Base-by-base conservation (phyloP, 148 eudicot species). In the Camellia granthamiana region DNA sequence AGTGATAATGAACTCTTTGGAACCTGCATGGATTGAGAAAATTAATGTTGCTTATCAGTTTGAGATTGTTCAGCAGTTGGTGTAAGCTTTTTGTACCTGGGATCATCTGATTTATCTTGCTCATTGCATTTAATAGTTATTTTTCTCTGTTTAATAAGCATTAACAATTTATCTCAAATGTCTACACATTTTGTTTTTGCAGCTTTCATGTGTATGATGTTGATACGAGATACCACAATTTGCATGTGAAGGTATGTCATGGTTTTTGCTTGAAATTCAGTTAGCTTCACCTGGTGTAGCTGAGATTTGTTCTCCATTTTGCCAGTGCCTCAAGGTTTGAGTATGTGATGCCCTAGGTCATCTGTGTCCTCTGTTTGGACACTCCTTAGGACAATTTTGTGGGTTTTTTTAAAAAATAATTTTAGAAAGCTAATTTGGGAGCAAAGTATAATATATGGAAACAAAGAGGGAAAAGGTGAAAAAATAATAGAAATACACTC, bases 151-250 rank as follows among this genome's bases (percentile, higher is more conserved):
- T 3, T 6, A 30, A 30, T 30, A 30, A 30, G 38, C 38, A 43
- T 63, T 52, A 73, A 41, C 44, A 56, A 78, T 59, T 42, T 75
- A n/a, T 85, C 23, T 74, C 55, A 49, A 55, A 42, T 71, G 69
- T 18, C 68, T 21, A 47, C 3, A 2, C 79, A 21, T 77, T 19
- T 13, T 66, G 80, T 47, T 78, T 84, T 77, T 78, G 19, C 92
- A 96, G 99, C 77, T 92, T 92, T 85, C 97, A 80, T 4, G 83
- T 94, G 46, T 92, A 91, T 79, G 98, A 96, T 85, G 89, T 96
- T 46, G 99, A 93, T 73, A 90, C 99, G 56, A 86, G 79, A 23
- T 92, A 84, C 85, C 90, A 96, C 83, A 96, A 92, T 62, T 6
- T 90, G 70, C 86, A 94, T 30, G 91, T 82, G 16, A 93, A 93